Base-by-base conservation (phyloP, 495 filamentous ascomycete genomes). In the Penicillium turbatum region DNA sequence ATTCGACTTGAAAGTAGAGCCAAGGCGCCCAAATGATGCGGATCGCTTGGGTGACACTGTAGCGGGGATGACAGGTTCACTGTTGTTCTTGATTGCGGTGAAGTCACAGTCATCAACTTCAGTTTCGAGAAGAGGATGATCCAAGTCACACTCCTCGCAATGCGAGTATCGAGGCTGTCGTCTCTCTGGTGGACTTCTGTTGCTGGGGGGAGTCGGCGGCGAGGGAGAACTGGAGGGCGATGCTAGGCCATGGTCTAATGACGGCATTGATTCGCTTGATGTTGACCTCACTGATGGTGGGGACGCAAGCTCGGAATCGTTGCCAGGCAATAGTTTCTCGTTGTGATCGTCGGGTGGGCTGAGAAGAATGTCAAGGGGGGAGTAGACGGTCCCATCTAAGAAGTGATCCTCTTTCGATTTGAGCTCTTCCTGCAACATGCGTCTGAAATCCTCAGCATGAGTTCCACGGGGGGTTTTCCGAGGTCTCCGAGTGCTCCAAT, bases 1-100 rank as follows among this genome's bases (percentile, higher is more conserved):
- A 59, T 97, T 97, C 2, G 93, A 98, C 61, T 90, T 95, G 72
- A 97, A 90, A 10, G 81, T 83, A 13, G 77, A 74, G 12, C 66
- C 68, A 6, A 76, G 39, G n/a, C 71, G 67, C n/a, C 67, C 60
- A 36, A 64, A 54, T 11, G 65, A 55, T 11, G 54, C 54, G 15
- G 62, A 44, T 12, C 60, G 57, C 19, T 69, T 72, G 11, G 63
- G 24, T 0, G 61, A 44, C 1, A 39, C 60, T 15, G 59, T 24
- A 45, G 68, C 53, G 24, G 59, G 32, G 31, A 53, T 49, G 19
- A 59, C 36, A 31, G 59, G 34, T 32, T 67, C 65, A 35, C 54
- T 48, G 36, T 54, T 29, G 40, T 57, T 45, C 4, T 60, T 48
- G 24, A 57, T 57, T 5, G 67, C 65, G 27, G 59, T 31, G 11